A percentile compares a stretch with the other conserved stretches of the same genome.
Evolutionary conservation across 805 yeast genomes (phyloP).

Genomic region (Spathaspora sp.): DNA sequence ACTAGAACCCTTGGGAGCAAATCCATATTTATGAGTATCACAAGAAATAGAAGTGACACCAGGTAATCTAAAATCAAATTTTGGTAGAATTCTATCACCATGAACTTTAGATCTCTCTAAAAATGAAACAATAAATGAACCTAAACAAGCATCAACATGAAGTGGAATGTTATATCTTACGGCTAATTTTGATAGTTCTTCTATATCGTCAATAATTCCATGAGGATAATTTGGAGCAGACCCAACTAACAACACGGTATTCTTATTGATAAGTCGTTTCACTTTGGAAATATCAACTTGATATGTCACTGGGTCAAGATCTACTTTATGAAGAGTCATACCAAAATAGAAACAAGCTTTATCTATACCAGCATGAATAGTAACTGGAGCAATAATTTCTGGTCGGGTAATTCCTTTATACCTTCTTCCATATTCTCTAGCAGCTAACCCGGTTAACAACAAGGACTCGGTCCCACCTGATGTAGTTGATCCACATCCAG

Average conservation of each 20-base stretch:
- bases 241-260: constrained; percentile 83
- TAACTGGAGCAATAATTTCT: constrained; percentile 83
- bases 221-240: constrained; percentile 98
- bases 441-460: constrained; percentile 80
- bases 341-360: constrained; percentile 91
- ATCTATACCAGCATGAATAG: constrained; percentile 93
- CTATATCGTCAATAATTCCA: constrained; percentile 91
- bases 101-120: constrained; percentile 53
- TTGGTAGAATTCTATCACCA: constrained; percentile 45
- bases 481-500: constrained; percentile 68
- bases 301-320: constrained; percentile 62
- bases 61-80: constrained; percentile 80
- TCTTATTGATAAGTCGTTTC: constrained; percentile 60
- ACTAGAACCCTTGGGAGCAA: constrained; percentile 96
- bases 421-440: constrained; percentile 68
- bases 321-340: constrained; percentile 79
- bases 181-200: constrained; percentile 62
- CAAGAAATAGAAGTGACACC: constrained; percentile 98
- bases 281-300: constrained; percentile 66
- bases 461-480: constrained; percentile 96
- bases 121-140: constrained; percentile 85
- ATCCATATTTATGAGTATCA: constrained; percentile 98
- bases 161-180: constrained; percentile 70
- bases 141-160: constrained; percentile 95
- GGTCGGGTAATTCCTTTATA: constrained; percentile 61